Conservation (phyloP, 2,329 filamentous ascomycete species). For the Ceratocystis ficicola region DNA sequence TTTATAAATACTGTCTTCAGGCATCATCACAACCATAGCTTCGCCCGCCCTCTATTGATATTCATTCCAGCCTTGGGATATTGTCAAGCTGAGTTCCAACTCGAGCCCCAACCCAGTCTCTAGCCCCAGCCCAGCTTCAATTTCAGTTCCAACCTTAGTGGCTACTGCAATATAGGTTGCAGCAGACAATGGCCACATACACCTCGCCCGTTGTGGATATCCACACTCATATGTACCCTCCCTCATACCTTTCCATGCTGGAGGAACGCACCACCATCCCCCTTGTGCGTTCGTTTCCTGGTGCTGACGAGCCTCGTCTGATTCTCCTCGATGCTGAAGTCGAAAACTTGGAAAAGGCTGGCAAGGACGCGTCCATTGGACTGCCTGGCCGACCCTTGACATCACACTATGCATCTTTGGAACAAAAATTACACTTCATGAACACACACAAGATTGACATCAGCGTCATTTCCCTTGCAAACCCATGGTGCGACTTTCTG, state of each 20-base stretch:
- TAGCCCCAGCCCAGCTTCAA: background rate
- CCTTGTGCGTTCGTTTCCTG: conserved; percentile 55
- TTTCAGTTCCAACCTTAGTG: too few relatives aligned
- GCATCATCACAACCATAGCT: too few relatives aligned
- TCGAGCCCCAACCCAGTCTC: background rate
- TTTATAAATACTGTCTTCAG: too few relatives aligned
- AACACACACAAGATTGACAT: conserved; percentile 66
- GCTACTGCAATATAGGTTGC: background rate
- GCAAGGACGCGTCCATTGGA: conserved; percentile 36
- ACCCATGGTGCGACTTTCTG: conserved; percentile 88
- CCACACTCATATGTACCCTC: conserved; percentile 59
- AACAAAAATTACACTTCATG: conserved; percentile 79
- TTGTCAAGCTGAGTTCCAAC: too few relatives aligned
- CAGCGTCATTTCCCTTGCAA: conserved; percentile 78
- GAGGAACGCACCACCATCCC: conserved; percentile 51
- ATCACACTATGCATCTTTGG: conserved; percentile 67
- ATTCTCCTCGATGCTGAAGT: conserved; percentile 48
- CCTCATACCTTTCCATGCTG: conserved; percentile 49
- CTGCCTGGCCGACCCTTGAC: conserved; percentile 72
- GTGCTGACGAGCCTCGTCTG: conserved; percentile 46
- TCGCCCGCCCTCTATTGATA: too few relatives aligned
- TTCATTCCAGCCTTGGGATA: too few relatives aligned
- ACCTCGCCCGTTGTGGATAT: conserved; percentile 45
- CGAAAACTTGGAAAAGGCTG: conserved; percentile 37
- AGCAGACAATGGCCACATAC: conserved; percentile 29